A percentile compares a stretch with the other conserved stretches of the same genome.
These are phyloP conservation scores for Dalbergia cochinchinensis DNA, from an alignment of 306 rosid species.

Conservation along the genomic window DNA sequence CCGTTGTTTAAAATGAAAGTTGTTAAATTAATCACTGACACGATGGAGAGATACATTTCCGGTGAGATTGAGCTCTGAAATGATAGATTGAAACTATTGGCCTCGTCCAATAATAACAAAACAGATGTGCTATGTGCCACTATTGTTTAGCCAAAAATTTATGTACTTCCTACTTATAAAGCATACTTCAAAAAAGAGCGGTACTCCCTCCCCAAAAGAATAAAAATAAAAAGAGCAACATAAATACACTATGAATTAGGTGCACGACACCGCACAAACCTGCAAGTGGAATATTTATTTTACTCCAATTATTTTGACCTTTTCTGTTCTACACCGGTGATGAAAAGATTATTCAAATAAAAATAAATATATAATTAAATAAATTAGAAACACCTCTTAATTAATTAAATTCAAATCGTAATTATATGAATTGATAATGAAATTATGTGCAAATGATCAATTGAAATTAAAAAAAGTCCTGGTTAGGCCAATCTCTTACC, in stretches of 20 bases:
- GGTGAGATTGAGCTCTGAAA: not conserved
- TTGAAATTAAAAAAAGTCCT: not conserved
- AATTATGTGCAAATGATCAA: not conserved
- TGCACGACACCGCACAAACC: not conserved
- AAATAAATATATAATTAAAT: too few relatives aligned
- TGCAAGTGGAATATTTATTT: not conserved
- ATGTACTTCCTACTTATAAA: too few relatives aligned
- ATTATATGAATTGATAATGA: not conserved
- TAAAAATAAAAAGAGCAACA: too few relatives aligned
- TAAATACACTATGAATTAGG: not conserved
- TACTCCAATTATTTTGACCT: not conserved
- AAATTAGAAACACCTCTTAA: too few relatives aligned
- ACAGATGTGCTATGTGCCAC: too few relatives aligned
- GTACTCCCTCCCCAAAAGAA: too few relatives aligned
- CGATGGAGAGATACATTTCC: too few relatives aligned
- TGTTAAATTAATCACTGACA: not conserved
- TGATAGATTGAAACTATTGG: not conserved
- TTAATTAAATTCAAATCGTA: too few relatives aligned
- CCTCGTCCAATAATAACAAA: not conserved
- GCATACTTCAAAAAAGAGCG: too few relatives aligned
- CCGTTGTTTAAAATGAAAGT: not conserved
- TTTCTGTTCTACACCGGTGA: not conserved
- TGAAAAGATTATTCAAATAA: not conserved
- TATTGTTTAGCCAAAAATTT: too few relatives aligned
- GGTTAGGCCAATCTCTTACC: not conserved